Evolutionary conservation across 352 stramenopile genomes (phyloP).

Genomic region (Phytophthora meadii): DNA sequence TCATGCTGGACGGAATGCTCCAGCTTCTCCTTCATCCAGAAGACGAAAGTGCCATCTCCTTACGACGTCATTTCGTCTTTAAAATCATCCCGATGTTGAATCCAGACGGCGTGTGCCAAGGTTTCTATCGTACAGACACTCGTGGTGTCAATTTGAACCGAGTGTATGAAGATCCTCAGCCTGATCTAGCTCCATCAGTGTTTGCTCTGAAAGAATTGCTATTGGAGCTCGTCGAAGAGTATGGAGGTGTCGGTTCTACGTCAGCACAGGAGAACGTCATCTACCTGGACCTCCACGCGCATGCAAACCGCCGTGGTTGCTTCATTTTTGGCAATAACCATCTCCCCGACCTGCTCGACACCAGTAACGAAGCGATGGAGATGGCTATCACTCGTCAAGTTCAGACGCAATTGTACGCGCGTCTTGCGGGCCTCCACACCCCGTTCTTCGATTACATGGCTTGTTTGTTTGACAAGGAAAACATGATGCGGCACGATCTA

Average conservation of each 20-base stretch:
- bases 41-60: conserved; percentile 54
- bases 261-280: conserved; percentile 45
- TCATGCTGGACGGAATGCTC: conserved; percentile 92
- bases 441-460: conserved; percentile 88
- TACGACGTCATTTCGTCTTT: conserved; percentile 88
- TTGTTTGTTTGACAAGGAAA: conserved; percentile 84
- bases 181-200: conserved; percentile 62
- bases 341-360: conserved; percentile 19
- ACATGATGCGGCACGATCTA: conserved; percentile 77
- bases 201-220: conserved; percentile 71
- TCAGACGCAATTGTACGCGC: conserved; percentile 85
- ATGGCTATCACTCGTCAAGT: conserved; percentile 52
- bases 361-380: conserved; percentile 19
- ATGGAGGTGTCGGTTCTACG: conserved; percentile 34
- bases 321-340: conserved; percentile 93
- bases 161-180: conserved; percentile 74
- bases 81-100: conserved; percentile 94
- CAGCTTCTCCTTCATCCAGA: conserved; percentile 76
- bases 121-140: conserved; percentile 89
- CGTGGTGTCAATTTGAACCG: conserved; percentile 92
- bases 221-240: conserved; percentile 35
- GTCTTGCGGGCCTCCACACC: conserved; percentile 73
- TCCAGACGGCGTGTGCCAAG: conserved; percentile 88
- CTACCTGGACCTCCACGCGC: conserved; percentile 92
- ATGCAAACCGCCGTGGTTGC: conserved; percentile 88